phyloP scores from a whole-genome alignment of 352 stramenopile genomes.

The Pythium vanterpoolii region DNA sequence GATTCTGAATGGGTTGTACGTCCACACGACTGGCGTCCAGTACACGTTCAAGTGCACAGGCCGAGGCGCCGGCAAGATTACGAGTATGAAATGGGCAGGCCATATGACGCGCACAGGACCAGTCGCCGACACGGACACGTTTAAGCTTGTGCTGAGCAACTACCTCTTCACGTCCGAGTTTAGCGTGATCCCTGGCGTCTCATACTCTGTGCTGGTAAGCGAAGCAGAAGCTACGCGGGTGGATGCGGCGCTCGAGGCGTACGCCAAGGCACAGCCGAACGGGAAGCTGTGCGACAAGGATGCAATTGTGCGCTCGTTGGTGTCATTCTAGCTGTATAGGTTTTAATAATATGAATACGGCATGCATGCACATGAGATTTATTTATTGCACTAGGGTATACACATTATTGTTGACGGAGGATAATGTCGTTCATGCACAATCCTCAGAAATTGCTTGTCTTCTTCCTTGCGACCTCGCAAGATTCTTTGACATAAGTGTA shows the following conservation, averaged over 20 bases:
- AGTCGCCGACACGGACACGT: conserved; percentile 49
- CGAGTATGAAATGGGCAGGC: conserved; percentile 49
- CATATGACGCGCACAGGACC: conserved; percentile 45
- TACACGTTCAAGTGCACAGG: conserved; percentile 63
- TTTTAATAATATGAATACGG: too few relatives aligned
- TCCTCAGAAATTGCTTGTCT: too few relatives aligned
- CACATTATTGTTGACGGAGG: too few relatives aligned
- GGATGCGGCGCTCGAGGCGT: conserved; percentile 42
- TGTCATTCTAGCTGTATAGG: conserved; percentile 27
- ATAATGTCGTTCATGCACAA: too few relatives aligned
- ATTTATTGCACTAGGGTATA: too few relatives aligned
- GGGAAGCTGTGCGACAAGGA: conserved; percentile 24
- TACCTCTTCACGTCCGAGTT: conserved; percentile 61
- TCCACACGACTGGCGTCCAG: conserved; percentile 62
- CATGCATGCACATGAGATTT: too few relatives aligned
- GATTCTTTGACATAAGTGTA: too few relatives aligned
- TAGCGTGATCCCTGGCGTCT: conserved; percentile 29
- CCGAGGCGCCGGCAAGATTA: conserved; percentile 29
- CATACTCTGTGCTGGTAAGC: conserved; percentile 32
- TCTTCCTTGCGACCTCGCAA: too few relatives aligned
- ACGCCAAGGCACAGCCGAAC: conserved; percentile 29
- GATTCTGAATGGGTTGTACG: conserved; percentile 58
- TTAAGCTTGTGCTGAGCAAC: conserved; percentile 55
- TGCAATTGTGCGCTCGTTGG: conserved; percentile 14
- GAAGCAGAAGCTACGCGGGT: conserved; percentile 46